Conservation (phyloP, 345 rosid genomes). For the Acer negundo region DNA sequence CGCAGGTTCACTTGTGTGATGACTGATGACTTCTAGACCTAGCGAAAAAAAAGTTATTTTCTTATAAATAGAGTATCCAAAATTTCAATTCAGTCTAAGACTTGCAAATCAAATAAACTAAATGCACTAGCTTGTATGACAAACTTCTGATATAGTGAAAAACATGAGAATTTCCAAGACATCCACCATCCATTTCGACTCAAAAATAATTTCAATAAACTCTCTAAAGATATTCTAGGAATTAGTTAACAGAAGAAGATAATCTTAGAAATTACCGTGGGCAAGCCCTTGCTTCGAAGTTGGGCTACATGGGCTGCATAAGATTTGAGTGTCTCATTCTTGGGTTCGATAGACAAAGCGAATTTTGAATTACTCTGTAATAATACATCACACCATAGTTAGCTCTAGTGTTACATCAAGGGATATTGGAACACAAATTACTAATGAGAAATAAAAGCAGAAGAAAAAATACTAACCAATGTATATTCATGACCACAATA, state of each 20-base stretch:
- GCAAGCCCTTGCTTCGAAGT: conserved; percentile 76
- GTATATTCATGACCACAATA: conserved; percentile 96
- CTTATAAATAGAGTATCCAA: too few relatives aligned
- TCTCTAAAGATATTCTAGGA: not conserved
- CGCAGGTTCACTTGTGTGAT: too few relatives aligned
- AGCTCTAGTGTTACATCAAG: conserved; percentile 9
- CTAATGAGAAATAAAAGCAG: not conserved
- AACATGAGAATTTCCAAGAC: not conserved
- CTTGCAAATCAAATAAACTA: not conserved
- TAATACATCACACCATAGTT: conserved; percentile 14
- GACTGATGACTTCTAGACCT: too few relatives aligned
- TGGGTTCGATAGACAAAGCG: conserved; percentile 90
- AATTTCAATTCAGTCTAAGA: not conserved
- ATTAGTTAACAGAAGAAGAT: conserved; percentile 1
- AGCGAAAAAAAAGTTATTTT: too few relatives aligned
- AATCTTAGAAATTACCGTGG: conserved; percentile 56
- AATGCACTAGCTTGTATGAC: not conserved
- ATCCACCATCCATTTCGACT: not conserved
- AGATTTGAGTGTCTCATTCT: conserved; percentile 77
- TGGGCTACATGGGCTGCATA: conserved; percentile 80
- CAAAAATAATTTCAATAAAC: not conserved
- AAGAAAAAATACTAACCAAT: conserved; percentile 53
- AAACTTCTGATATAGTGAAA: not conserved
- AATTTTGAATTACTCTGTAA: conserved; percentile 86
- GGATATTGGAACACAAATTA: not conserved